Evolutionary conservation across 2,329 filamentous ascomycete species (phyloP).

Genomic region (Stachybotrys chlorohalonatus): DNA sequence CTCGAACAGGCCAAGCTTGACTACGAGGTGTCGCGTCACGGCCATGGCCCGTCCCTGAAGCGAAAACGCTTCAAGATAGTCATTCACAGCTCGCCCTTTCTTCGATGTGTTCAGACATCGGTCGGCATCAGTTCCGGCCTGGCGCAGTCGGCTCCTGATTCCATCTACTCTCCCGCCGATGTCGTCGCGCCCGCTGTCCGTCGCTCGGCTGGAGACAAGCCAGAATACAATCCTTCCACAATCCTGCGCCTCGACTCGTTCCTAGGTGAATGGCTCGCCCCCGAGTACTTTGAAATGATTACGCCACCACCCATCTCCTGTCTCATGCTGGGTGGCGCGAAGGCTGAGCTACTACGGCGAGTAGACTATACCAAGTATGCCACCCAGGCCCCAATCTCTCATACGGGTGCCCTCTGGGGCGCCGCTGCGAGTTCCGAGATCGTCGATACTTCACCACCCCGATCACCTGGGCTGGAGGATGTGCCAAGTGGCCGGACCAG

Average conservation of each 20-base stretch:
- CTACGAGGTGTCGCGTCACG: conserved; percentile 20
- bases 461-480: background rate
- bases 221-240: conserved; percentile 39
- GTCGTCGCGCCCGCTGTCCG: conserved; percentile 22
- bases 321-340: conserved; percentile 82
- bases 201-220: conserved; percentile 10
- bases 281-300: conserved; percentile 88
- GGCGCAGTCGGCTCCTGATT: conserved; percentile 40
- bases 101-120: conserved; percentile 87
- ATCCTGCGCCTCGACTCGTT: conserved; percentile 82
- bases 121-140: conserved; percentile 82
- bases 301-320: conserved; percentile 78
- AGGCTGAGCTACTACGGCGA: conserved; percentile 72
- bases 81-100: conserved; percentile 87
- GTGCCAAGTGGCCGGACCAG: conserved; percentile 2
- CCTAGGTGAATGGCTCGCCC: conserved; percentile 89
- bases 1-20: conserved; percentile 43
- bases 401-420: conserved; percentile 21
- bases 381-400: conserved; percentile 10
- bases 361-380: conserved; percentile 53
- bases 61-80: conserved; percentile 66
- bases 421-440: conserved; percentile 17
- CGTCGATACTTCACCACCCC: conserved; percentile 2
- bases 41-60: conserved; percentile 16
- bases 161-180: conserved; percentile 21